Conservation (phyloP, 345 rosid species). For the Psidium friedrichsthalianum region DNA sequence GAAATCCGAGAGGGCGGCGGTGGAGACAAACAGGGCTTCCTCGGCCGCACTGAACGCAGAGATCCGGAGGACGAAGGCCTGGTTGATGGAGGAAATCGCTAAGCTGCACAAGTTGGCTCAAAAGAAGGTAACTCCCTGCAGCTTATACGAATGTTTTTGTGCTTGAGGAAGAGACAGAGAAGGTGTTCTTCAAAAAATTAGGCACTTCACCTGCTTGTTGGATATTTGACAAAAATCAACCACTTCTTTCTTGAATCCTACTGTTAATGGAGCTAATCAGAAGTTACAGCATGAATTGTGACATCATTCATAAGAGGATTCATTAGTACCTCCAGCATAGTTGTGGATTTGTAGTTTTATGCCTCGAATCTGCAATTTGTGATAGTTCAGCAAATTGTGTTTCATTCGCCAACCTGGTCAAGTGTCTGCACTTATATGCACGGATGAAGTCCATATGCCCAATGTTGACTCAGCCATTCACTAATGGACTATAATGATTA, state of each 20-base stretch:
- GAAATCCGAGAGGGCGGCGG: slow-evolving; percentile 56
- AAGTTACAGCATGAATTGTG: not conserved
- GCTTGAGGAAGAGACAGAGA: not conserved
- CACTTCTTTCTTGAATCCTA: not conserved
- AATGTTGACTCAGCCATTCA: not conserved
- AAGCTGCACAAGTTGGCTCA: slow-evolving; percentile 54
- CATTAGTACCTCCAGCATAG: not conserved
- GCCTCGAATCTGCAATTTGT: not conserved
- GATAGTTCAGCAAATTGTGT: not conserved
- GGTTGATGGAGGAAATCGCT: slow-evolving; percentile 55
- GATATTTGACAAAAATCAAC: not conserved
- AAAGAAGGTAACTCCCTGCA: slow-evolving; percentile 38
- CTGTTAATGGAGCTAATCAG: not conserved
- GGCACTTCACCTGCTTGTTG: not conserved
- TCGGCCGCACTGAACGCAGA: slow-evolving; percentile 67
- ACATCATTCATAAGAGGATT: not conserved
- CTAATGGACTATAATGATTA: not conserved
- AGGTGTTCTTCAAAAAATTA: not conserved
- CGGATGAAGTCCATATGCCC: not conserved
- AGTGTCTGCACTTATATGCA: not conserved
- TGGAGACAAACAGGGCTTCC: slow-evolving; percentile 56
- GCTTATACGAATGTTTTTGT: not conserved
- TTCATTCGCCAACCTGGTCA: not conserved
- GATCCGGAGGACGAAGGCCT: slow-evolving; percentile 62
- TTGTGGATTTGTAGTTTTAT: not conserved